Percentiles rank a stretch among this genome's conserved stretches.
These are phyloP conservation scores for Zygosaccharomyces rouxii DNA, from an alignment of 805 yeast genomes.

Conservation along the genomic window DNA sequence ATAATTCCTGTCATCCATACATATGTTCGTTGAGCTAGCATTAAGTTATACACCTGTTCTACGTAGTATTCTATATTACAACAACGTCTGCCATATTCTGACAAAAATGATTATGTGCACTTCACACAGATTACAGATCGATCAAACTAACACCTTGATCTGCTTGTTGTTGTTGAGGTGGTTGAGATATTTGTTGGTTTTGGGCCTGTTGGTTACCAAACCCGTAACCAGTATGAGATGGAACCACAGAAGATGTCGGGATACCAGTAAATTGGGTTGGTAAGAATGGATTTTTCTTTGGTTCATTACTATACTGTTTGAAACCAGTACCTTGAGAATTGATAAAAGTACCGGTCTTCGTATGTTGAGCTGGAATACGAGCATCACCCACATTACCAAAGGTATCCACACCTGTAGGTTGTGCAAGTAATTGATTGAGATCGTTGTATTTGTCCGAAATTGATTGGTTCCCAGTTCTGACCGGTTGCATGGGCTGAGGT, in stretches of 20 bases:
- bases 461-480: constrained; percentile 50
- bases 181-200: constrained; percentile 28
- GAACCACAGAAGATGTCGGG: constrained; percentile 60
- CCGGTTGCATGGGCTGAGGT: constrained; percentile 40
- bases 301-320: constrained; percentile 43
- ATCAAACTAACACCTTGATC: constrained; percentile 32
- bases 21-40: not conserved
- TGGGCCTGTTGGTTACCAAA: constrained; percentile 66
- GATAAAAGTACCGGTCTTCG: constrained; percentile 72
- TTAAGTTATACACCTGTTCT: constrained; percentile 3
- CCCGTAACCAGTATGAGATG: constrained; percentile 90
- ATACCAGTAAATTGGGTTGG: constrained; percentile 71
- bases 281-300: constrained; percentile 41
- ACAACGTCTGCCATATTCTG: constrained; percentile 1
- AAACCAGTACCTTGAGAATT: constrained; percentile 87
- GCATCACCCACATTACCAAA: constrained; percentile 46
- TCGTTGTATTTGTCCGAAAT: constrained; percentile 61
- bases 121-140: constrained; percentile 20
- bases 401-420: constrained; percentile 90
- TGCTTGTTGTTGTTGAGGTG: constrained; percentile 27
- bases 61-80: constrained; percentile 4
- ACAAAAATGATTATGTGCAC: not conserved
- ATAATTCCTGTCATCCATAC: not conserved
- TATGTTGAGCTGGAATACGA: constrained; percentile 90
- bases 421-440: constrained; percentile 70